A percentile compares a stretch with the other conserved stretches of the same genome.
Evolutionary conservation across 352 stramenopile species (phyloP).

Genomic region (Phytophthora syringae): DNA sequence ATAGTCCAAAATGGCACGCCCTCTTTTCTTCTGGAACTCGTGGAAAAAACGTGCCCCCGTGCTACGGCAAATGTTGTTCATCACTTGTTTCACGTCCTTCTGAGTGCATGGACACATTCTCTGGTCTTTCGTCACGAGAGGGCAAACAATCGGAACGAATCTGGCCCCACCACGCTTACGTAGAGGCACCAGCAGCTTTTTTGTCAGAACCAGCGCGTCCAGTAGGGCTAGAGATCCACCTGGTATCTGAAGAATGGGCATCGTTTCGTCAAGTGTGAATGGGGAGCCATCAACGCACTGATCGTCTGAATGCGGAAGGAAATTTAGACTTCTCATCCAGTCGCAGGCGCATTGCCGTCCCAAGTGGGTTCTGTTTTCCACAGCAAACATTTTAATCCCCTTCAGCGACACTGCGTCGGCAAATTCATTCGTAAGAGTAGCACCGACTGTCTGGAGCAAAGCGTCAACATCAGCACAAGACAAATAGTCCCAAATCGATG

Average conservation of each 20-base stretch:
- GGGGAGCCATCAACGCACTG: not conserved
- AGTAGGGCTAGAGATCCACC: not conserved
- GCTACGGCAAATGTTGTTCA: not conserved
- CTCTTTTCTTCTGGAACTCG: conserved; percentile 1
- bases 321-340: conserved; percentile 16
- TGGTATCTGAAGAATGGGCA: not conserved
- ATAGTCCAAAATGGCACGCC: not conserved
- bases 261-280: conserved; percentile 1
- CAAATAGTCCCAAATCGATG: conserved; percentile 5
- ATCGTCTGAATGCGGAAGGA: not conserved
- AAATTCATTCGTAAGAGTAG: not conserved
- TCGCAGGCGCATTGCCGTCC: conserved; percentile 7
- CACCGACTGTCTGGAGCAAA: not conserved
- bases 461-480: not conserved
- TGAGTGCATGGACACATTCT: not conserved
- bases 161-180: not conserved
- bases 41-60: conserved; percentile 5
- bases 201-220: not conserved
- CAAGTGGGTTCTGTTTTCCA: conserved; percentile 8
- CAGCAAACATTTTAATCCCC: not conserved
- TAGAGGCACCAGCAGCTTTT: not conserved
- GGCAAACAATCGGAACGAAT: conserved; percentile 5
- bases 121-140: not conserved
- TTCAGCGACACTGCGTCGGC: not conserved
- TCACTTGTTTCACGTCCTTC: not conserved